phyloP scores from a whole-genome alignment of 106 monocot species.

The Dendrobium nobile region DNA sequence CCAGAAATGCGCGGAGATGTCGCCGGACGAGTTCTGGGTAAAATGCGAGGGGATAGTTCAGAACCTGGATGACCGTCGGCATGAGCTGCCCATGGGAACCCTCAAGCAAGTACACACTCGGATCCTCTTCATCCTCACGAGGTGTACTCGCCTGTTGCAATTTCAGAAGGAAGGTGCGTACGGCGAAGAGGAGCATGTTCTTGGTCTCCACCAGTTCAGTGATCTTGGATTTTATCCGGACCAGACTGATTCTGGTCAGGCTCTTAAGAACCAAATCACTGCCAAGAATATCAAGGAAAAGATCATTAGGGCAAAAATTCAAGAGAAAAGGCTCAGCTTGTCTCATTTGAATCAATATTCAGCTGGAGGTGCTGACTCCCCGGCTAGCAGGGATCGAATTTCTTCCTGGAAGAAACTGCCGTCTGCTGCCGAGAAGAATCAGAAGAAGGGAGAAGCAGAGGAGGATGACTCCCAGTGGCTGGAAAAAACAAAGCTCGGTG shows the following conservation, averaged over 20 bases:
- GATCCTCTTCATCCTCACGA: slow-evolving; percentile 85
- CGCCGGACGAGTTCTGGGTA: slow-evolving; percentile 64
- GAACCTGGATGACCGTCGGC: slow-evolving; percentile 72
- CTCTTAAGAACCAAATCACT: slow-evolving; percentile 35
- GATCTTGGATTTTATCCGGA: slow-evolving; percentile 83
- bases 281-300: slow-evolving; percentile 49
- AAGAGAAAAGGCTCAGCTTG: slow-evolving; percentile 30
- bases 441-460: slow-evolving; percentile 23
- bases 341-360: slow-evolving; percentile 24
- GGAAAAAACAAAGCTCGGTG: slow-evolving; percentile 19
- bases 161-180: slow-evolving; percentile 65
- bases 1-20: slow-evolving; percentile 73
- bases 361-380: slow-evolving; percentile 22
- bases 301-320: slow-evolving; percentile 36
- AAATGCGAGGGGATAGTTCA: slow-evolving; percentile 87
- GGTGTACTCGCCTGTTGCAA: slow-evolving; percentile 83
- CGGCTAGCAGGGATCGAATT: slow-evolving; percentile 52
- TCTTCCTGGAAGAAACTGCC: slow-evolving; percentile 98
- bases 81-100: slow-evolving; percentile 63
- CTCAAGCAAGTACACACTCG: slow-evolving; percentile 89
- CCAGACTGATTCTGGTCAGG: slow-evolving; percentile 19
- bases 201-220: slow-evolving; percentile 78
- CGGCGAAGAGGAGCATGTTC: slow-evolving; percentile 41
- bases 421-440: slow-evolving; percentile 65
- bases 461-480: neutral